Percentiles rank a stretch among this genome's conserved stretches.
These are phyloP conservation scores for Malassezia equina DNA, from an alignment of 1,284 basidiomycete genomes.

Conservation along the genomic window DNA sequence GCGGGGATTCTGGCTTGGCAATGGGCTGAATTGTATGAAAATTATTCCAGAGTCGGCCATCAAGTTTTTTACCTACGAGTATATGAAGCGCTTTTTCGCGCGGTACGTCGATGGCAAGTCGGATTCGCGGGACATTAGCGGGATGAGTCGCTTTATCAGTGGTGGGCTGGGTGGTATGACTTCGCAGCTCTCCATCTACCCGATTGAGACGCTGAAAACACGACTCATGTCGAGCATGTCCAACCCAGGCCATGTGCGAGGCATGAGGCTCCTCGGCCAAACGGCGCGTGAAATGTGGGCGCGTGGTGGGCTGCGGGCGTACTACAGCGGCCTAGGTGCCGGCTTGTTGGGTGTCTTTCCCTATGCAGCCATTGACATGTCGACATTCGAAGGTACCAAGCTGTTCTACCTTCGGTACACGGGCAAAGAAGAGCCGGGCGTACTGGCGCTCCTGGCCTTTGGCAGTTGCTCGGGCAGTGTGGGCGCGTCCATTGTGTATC, in stretches of 20 bases:
- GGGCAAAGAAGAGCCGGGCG: conserved; percentile 49
- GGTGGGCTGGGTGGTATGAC: conserved; percentile 90
- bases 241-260: conserved; percentile 53
- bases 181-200: conserved; percentile 63
- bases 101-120: conserved; percentile 81
- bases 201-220: conserved; percentile 47
- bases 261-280: conserved; percentile 52
- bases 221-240: conserved; percentile 63
- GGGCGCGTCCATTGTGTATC: conserved; percentile 50
- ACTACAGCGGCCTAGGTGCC: conserved; percentile 77
- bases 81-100: conserved; percentile 88
- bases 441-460: conserved; percentile 48
- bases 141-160: conserved; percentile 80
- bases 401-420: conserved; percentile 49
- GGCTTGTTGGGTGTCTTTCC: conserved; percentile 51
- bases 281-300: conserved; percentile 60
- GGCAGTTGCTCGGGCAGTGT: conserved; percentile 49
- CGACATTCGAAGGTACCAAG: conserved; percentile 50
- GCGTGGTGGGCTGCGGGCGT: conserved; percentile 70
- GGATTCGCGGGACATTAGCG: conserved; percentile 79
- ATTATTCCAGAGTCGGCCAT: conserved; percentile 96
- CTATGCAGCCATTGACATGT: conserved; percentile 50
- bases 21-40: conserved; percentile 64
- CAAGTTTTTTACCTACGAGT: conserved; percentile 94
- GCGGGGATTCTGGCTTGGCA: conserved; percentile 77